A percentile compares a stretch with the other conserved stretches of the same genome.
Evolutionary conservation across 2,329 filamentous ascomycete genomes (phyloP).

Genomic region (Penicillium sp.): DNA sequence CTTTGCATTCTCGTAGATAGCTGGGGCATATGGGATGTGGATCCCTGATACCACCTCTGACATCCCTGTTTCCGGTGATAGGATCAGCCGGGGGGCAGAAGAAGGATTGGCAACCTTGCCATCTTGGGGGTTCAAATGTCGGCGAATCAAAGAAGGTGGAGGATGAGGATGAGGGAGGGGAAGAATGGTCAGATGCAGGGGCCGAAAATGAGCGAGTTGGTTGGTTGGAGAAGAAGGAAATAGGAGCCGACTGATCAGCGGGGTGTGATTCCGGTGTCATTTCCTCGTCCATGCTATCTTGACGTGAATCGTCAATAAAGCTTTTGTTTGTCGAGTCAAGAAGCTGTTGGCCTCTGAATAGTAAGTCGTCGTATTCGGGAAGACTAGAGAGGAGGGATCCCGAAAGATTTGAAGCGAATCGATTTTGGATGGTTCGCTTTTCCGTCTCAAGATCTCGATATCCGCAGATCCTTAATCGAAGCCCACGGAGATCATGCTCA

Average conservation of each 20-base stretch:
- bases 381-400: slow-evolving; percentile 14
- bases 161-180: slow-evolving; percentile 41
- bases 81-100: slow-evolving; percentile 40
- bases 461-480: slow-evolving; percentile 57
- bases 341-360: slow-evolving; percentile 30
- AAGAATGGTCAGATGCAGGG: slow-evolving; percentile 41
- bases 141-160: slow-evolving; percentile 39
- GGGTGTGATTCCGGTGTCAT: slow-evolving; percentile 20
- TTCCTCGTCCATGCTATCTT: slow-evolving; percentile 27
- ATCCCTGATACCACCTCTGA: slow-evolving; percentile 39
- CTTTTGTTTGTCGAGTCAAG: slow-evolving; percentile 36
- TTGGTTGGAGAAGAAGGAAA: slow-evolving; percentile 24
- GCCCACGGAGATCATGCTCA: slow-evolving; percentile 57
- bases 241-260: slow-evolving; percentile 18
- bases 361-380: slow-evolving; percentile 30
- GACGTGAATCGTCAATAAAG: slow-evolving; percentile 34
- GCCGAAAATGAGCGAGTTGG: slow-evolving; percentile 40
- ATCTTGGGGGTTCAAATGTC: slow-evolving; percentile 34
- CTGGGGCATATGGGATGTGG: slow-evolving; percentile 47
- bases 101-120: slow-evolving; percentile 50
- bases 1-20: slow-evolving; percentile 45
- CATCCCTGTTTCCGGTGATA: slow-evolving; percentile 5
- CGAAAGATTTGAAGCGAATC: slow-evolving; percentile 17
- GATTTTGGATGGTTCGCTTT: slow-evolving; percentile 41
- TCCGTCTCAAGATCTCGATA: slow-evolving; percentile 55